These are phyloP conservation scores for Lepiota brunneoincarnata DNA, from an alignment of 768 basidiomycete species.

Conservation along the genomic window DNA sequence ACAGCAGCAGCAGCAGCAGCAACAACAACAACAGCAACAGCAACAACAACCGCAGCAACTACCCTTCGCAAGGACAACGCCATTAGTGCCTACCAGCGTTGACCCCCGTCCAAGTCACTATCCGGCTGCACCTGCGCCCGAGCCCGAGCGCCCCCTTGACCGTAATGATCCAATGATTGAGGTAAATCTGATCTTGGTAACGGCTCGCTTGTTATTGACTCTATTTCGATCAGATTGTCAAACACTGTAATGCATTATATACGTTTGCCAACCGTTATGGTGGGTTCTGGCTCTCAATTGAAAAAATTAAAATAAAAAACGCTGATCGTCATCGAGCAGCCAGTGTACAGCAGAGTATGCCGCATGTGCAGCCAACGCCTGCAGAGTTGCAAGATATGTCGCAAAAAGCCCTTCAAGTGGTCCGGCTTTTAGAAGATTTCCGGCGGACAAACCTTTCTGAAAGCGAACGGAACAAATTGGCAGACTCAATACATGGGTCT, in stretches of 20 bases:
- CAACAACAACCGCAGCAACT: conserved; percentile 20
- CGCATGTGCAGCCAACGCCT: conserved; percentile 49
- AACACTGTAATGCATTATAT: conserved; percentile 61
- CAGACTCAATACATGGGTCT: conserved; percentile 27
- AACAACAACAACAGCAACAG: conserved; percentile 16
- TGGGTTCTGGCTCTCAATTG: conserved; percentile 27
- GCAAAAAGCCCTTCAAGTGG: conserved; percentile 60
- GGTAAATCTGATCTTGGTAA: conserved; percentile 26
- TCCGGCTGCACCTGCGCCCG: conserved; percentile 19
- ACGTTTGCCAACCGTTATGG: conserved; percentile 68
- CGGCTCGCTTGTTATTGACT: conserved; percentile 11
- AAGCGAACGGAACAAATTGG: conserved; percentile 30
- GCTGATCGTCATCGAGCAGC: conserved; percentile 25
- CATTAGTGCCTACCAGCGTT: conserved; percentile 22
- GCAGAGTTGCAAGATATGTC: conserved; percentile 71
- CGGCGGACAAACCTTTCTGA: conserved; percentile 41
- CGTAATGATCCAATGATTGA: conserved; percentile 41
- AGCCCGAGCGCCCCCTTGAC: conserved; percentile 33
- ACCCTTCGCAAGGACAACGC: conserved; percentile 19
- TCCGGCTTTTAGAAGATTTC: conserved; percentile 64
- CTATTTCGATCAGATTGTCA: conserved; percentile 43
- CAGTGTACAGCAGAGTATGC: conserved; percentile 41
- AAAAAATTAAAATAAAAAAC: conserved; percentile 1
- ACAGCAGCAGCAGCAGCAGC: conserved; percentile 20
- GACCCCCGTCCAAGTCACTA: conserved; percentile 16